These are phyloP conservation scores for Colletotrichum godetiae DNA, from an alignment of 2,329 filamentous ascomycete species.

Conservation along the genomic window DNA sequence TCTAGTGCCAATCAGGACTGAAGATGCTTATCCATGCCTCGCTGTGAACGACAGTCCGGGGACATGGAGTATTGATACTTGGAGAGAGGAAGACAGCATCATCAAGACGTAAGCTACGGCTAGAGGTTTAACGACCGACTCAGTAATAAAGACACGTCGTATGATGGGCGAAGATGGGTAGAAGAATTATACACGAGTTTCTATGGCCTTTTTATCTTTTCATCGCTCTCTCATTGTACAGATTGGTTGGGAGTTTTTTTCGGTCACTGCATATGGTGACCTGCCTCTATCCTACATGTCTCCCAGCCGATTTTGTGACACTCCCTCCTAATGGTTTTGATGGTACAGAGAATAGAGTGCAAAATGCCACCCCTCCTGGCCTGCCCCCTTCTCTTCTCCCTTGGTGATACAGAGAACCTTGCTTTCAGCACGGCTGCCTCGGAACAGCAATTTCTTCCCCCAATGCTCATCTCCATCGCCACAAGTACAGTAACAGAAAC, in stretches of 20 bases:
- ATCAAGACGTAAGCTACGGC: too few relatives aligned
- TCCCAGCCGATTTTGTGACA: not conserved
- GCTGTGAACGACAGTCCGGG: too few relatives aligned
- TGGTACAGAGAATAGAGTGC: constrained; percentile 22
- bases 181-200: constrained; percentile 20
- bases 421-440: not conserved
- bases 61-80: too few relatives aligned
- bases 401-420: constrained; percentile 16
- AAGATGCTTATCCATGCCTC: too few relatives aligned
- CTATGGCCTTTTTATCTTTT: not conserved
- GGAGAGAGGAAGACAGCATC: too few relatives aligned
- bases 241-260: constrained; percentile 8
- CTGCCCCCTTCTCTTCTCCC: not conserved
- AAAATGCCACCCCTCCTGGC: not conserved
- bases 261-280: not conserved
- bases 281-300: constrained; percentile 28
- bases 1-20: too few relatives aligned
- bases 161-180: not conserved
- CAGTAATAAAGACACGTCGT: not conserved
- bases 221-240: constrained; percentile 29
- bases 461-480: not conserved
- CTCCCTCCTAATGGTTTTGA: not conserved
- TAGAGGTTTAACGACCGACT: too few relatives aligned
- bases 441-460: not conserved
- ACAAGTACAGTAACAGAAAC: not conserved